A percentile compares a stretch with the other conserved stretches of the same genome.
These are phyloP conservation scores for Monsonia emarginata DNA, from an alignment of 441 rosid genomes.

Conservation along the genomic window DNA sequence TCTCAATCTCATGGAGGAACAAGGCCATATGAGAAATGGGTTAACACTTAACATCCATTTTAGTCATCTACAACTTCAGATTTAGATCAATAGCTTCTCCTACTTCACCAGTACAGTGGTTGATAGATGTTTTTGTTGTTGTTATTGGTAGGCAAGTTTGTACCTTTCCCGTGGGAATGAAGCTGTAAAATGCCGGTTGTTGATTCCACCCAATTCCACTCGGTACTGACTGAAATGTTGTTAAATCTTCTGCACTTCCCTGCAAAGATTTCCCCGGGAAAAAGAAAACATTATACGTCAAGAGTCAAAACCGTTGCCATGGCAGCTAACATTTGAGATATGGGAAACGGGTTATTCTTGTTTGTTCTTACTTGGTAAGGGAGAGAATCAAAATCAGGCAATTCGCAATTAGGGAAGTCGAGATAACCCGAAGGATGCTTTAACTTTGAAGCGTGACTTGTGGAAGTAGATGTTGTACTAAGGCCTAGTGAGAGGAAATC, in stretches of 20 bases:
- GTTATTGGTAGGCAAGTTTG: constrained; percentile 22
- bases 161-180: constrained; percentile 28
- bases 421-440: constrained; percentile 21
- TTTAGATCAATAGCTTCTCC: constrained; percentile 41
- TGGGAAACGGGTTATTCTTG: constrained; percentile 1
- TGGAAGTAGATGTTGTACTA: constrained; percentile 18
- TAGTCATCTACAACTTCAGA: constrained; percentile 31
- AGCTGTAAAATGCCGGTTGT: constrained; percentile 28
- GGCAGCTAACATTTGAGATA: neutral
- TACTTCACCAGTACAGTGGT: constrained; percentile 20
- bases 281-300: neutral
- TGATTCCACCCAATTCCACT: constrained; percentile 16
- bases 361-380: constrained; percentile 31
- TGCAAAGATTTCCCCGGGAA: constrained; percentile 4
- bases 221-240: constrained; percentile 13
- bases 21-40: neutral
- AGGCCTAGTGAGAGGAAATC: constrained; percentile 41
- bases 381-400: constrained; percentile 24
- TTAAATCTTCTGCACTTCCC: constrained; percentile 27
- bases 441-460: constrained; percentile 18
- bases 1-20: neutral
- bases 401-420: constrained; percentile 9
- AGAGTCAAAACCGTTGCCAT: neutral
- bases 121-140: constrained; percentile 13
- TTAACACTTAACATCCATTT: no score